Conservation (phyloP, 2,329 filamentous ascomycete genomes). For the Ascochyta clinopodiicola region DNA sequence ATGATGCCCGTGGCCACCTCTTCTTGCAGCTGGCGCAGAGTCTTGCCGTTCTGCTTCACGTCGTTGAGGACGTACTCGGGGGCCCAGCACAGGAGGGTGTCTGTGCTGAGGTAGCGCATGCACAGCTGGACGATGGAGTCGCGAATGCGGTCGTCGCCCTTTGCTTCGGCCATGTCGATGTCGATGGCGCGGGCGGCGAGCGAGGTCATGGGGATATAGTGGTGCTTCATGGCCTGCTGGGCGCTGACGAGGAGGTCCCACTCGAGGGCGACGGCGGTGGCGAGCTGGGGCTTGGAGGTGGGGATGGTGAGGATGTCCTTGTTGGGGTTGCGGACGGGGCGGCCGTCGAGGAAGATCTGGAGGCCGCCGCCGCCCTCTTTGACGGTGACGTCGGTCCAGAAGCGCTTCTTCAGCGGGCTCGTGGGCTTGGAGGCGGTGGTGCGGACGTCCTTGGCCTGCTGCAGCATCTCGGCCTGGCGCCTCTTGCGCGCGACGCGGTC, state of each 20-base stretch:
- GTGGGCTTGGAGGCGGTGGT: constrained; percentile 53
- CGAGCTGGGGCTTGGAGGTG: constrained; percentile 77
- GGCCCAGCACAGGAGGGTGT: constrained; percentile 91
- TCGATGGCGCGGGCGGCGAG: constrained; percentile 84
- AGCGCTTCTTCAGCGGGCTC: constrained; percentile 70
- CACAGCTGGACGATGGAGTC: constrained; percentile 70
- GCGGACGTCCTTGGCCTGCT: constrained; percentile 54
- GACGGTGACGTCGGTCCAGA: constrained; percentile 86
- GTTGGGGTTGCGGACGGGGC: constrained; percentile 78
- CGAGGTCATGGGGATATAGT: constrained; percentile 89
- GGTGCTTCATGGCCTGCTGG: constrained; percentile 82
- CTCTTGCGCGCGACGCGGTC: constrained; percentile 57
- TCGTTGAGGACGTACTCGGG: constrained; percentile 62
- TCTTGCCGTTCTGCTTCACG: constrained; percentile 53
- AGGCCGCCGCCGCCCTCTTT: constrained; percentile 64
- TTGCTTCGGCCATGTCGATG: constrained; percentile 71
- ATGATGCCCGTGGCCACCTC: constrained; percentile 73
- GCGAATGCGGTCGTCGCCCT: constrained; percentile 62
- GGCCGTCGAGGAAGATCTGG: constrained; percentile 76
- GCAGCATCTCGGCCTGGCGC: constrained; percentile 58
- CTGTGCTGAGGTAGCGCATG: constrained; percentile 88
- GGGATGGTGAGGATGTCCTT: constrained; percentile 77
- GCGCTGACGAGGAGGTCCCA: constrained; percentile 87
- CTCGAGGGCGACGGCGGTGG: constrained; percentile 84
- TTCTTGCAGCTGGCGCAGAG: constrained; percentile 75